Conservation (phyloP, 805 yeast genomes). For the Candida boleticola region DNA sequence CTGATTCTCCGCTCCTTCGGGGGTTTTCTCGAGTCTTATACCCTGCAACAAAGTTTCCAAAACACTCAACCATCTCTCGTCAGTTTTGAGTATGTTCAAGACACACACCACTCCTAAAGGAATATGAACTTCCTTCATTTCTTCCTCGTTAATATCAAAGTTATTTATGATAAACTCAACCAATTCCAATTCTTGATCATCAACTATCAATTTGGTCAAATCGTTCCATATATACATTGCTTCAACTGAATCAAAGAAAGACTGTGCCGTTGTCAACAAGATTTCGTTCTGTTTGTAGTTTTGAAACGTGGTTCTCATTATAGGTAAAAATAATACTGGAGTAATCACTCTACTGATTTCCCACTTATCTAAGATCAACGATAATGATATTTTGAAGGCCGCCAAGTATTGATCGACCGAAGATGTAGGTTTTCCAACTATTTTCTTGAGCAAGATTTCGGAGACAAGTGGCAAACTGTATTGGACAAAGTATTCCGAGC, state of each 20-base stretch:
- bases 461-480: constrained; percentile 53
- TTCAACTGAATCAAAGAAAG: constrained; percentile 86
- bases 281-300: constrained; percentile 37
- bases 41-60: constrained; percentile 45
- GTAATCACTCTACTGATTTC: constrained; percentile 80
- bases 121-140: constrained; percentile 70
- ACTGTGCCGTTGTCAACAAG: constrained; percentile 51
- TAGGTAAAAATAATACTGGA: constrained; percentile 66
- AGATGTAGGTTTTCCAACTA: constrained; percentile 26
- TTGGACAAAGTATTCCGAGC: constrained; percentile 57
- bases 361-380: constrained; percentile 87
- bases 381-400: constrained; percentile 60
- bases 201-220: constrained; percentile 43
- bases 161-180: constrained; percentile 57
- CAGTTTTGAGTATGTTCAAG: constrained; percentile 24
- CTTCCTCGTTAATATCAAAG: constrained; percentile 84
- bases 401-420: constrained; percentile 36
- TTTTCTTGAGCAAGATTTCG: constrained; percentile 50
- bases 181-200: constrained; percentile 32
- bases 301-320: constrained; percentile 48
- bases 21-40: constrained; percentile 58
- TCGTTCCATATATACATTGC: constrained; percentile 75
- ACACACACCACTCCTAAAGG: constrained; percentile 64
- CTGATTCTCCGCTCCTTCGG: background rate
- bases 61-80: constrained; percentile 35